These are phyloP conservation scores for Pseudogymnoascus sp. DNA, from an alignment of 2,329 filamentous ascomycete species.

Conservation along the genomic window DNA sequence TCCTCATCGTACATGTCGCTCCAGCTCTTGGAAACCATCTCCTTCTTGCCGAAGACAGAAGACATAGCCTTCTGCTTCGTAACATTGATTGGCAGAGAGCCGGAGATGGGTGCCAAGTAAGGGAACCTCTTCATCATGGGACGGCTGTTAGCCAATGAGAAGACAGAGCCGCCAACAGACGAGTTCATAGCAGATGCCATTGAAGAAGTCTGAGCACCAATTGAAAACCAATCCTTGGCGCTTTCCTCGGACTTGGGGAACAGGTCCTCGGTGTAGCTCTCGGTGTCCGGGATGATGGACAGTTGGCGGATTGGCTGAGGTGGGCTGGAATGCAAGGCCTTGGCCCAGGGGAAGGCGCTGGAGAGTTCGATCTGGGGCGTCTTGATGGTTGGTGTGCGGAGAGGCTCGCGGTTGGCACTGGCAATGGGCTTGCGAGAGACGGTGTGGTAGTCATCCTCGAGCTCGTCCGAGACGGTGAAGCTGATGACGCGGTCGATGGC, in stretches of 20 bases:
- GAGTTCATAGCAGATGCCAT: constrained; percentile 81
- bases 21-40: constrained; percentile 94
- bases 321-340: constrained; percentile 73
- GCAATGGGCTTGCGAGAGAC: constrained; percentile 63
- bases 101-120: constrained; percentile 51
- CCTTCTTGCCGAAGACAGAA: constrained; percentile 72
- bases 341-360: constrained; percentile 91
- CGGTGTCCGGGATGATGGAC: constrained; percentile 74
- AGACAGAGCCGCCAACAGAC: constrained; percentile 72
- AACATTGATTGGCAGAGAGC: constrained; percentile 72
- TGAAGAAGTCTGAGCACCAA: constrained; percentile 70
- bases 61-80: constrained; percentile 65
- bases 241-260: constrained; percentile 71
- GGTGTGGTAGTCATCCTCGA: constrained; percentile 87
- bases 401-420: constrained; percentile 86
- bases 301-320: constrained; percentile 71
- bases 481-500: constrained; percentile 74
- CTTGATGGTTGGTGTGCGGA: constrained; percentile 91
- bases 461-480: constrained; percentile 91
- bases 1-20: constrained; percentile 98
- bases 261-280: constrained; percentile 76
- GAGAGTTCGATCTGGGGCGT: constrained; percentile 68
- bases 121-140: constrained; percentile 39
- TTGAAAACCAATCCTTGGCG: constrained; percentile 70
- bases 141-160: constrained; percentile 53